A percentile compares a stretch with the other conserved stretches of the same genome.
Evolutionary conservation across 2,329 filamentous ascomycete genomes (phyloP).

Genomic region (Xylariaceae sp.): DNA sequence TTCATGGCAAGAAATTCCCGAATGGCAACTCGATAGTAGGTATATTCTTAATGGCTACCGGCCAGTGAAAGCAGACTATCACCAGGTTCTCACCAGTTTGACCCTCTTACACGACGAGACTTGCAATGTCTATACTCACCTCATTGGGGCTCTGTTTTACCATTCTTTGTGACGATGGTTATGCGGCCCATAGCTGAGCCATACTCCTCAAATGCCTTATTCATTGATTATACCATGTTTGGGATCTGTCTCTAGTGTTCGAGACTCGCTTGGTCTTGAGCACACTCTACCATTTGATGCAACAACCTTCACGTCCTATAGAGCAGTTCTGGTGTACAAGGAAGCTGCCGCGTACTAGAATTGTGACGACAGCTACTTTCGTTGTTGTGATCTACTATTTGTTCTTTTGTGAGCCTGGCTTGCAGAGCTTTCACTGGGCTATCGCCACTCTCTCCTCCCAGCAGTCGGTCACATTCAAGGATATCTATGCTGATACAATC

Average conservation of each 20-base stretch:
- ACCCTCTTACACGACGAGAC: constrained; percentile 9
- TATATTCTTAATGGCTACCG: constrained; percentile 9
- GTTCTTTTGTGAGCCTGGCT: constrained; percentile 4
- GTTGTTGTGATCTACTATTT: constrained; percentile 5
- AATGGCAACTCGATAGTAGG: constrained; percentile 7
- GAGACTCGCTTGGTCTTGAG: constrained; percentile 9
- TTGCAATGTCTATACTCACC: constrained; percentile 8
- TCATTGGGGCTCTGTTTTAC: constrained; percentile 7
- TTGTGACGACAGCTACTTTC: constrained; percentile 7
- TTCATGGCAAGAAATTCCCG: constrained; percentile 1
- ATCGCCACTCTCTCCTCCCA: constrained; percentile 4
- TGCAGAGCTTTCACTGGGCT: constrained; percentile 8
- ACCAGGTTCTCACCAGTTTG: constrained; percentile 5
- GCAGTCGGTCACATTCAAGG: background rate
- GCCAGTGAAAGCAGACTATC: constrained; percentile 4
- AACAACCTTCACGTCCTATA: constrained; percentile 1
- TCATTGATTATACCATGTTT: constrained; percentile 5
- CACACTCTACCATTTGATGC: constrained; percentile 5
- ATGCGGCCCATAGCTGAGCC: constrained; percentile 3
- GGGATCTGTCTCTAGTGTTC: constrained; percentile 4
- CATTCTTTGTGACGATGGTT: constrained; percentile 1
- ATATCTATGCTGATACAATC: constrained; percentile 2
- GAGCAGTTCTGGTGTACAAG: constrained; percentile 9
- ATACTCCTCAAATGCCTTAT: constrained; percentile 4
- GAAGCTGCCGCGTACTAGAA: constrained; percentile 7